Evolutionary conservation across 2,329 filamentous ascomycete genomes (phyloP).

Genomic region (Exserohilum rostratum): DNA sequence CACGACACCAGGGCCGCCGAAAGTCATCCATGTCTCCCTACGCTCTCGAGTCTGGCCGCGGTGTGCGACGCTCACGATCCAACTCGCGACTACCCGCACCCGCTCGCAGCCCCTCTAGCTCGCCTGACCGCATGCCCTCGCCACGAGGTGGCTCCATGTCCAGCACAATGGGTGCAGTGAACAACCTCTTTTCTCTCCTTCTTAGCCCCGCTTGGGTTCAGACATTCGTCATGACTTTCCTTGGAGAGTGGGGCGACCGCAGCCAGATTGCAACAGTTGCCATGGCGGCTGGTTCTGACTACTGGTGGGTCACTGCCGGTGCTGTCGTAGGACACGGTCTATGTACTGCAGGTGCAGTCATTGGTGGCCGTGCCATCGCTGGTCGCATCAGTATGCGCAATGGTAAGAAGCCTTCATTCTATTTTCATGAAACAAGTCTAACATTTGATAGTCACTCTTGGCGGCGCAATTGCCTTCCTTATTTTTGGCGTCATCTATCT

Average conservation of each 20-base stretch:
- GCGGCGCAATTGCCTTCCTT: slow-evolving; percentile 88
- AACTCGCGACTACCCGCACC: slow-evolving; percentile 80
- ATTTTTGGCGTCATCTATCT: slow-evolving; percentile 92
- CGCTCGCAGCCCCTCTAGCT: slow-evolving; percentile 75
- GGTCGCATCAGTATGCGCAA: slow-evolving; percentile 93
- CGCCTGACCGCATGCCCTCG: slow-evolving; percentile 52
- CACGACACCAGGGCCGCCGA: slow-evolving; percentile 66
- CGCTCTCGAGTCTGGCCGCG: slow-evolving; percentile 77
- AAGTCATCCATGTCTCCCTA: slow-evolving; percentile 76
- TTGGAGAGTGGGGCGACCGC: slow-evolving; percentile 97
- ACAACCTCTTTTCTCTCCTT: slow-evolving; percentile 85
- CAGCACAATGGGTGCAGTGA: slow-evolving; percentile 67
- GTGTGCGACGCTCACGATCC: slow-evolving; percentile 71
- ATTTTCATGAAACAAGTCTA: slow-evolving; percentile 23
- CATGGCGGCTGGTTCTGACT: slow-evolving; percentile 97
- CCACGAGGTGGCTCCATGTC: slow-evolving; percentile 60
- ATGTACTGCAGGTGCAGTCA: slow-evolving; percentile 88
- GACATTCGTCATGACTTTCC: slow-evolving; percentile 98
- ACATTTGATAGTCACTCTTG: slow-evolving; percentile 75
- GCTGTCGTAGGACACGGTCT: slow-evolving; percentile 84
- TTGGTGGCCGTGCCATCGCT: slow-evolving; percentile 90
- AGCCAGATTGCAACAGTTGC: slow-evolving; percentile 98
- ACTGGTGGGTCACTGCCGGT: slow-evolving; percentile 97
- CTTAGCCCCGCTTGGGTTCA: slow-evolving; percentile 98
- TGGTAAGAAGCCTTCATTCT: slow-evolving; percentile 66